Base-by-base conservation (phyloP, 768 basidiomycete genomes). In the Suillus luteus region DNA sequence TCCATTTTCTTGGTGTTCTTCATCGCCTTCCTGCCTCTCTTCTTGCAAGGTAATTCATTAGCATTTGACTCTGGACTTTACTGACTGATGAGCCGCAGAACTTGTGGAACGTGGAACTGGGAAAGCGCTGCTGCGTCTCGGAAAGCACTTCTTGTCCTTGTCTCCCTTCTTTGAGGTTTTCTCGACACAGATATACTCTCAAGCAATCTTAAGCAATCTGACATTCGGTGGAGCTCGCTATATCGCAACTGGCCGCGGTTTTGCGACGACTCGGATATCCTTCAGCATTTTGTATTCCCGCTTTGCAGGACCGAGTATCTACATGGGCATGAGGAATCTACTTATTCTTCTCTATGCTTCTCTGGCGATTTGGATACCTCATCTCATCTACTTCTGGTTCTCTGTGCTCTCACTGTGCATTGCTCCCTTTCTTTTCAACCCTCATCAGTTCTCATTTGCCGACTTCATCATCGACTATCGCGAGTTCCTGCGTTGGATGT, bases 391-490 rank as follows among this genome's bases (percentile, higher is more conserved):
- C 84, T 99, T 99, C 87, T 99, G 96, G 96, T 85, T 94, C 75
- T 96, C 97, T 17, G 94, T 98, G 63, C 76, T 96, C 64, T 95
- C 96, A 11, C 86, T 99, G 22, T 96, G 94, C 78, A 85, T 99
- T 69, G 95, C 97, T 41, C 97, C 97, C 0, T 99, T 99, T 88
- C 67, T 99, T 65, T 99, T 99, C 87, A 99, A 99, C 79, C 97
- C 97, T n/a, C 96, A 99, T 77, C 97, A 99, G 77, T 99, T 99
- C 85, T 93, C 94, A 11, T 93, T 90, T 75, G 79, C 93, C 70
- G 97, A 99, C 79, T 99, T 96, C 79, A 91, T 99, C 79, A 95
- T 99, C 74, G 97, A 99, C 78, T 99, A 99, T 76, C 90, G 97
- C 62, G 97, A 99, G 74, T 98, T 96, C 82, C 77, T 99, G 55